Percentiles rank a stretch among this genome's conserved stretches.
These are phyloP conservation scores for Cicer chorassanicum DNA, from an alignment of 306 rosid genomes.

Conservation along the genomic window DNA sequence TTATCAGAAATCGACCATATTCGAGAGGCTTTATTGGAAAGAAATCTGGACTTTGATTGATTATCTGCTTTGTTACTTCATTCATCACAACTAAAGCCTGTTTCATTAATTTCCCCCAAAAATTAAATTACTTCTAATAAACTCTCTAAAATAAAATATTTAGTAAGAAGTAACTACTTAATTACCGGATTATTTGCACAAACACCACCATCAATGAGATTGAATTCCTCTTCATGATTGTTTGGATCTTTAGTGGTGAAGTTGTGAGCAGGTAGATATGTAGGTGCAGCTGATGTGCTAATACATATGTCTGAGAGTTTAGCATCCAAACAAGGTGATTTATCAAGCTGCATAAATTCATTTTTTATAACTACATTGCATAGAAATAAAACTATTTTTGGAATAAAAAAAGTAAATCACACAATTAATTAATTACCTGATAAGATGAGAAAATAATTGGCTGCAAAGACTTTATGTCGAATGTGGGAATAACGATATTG, in stretches of 20 bases:
- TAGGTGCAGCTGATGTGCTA: constrained; percentile 67
- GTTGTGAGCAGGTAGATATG: constrained; percentile 61
- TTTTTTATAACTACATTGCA: no score
- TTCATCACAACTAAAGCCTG: constrained; percentile 51
- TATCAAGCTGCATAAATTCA: constrained; percentile 48
- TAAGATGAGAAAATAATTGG: constrained; percentile 67
- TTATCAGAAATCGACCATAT: constrained; percentile 42
- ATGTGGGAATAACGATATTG: constrained; percentile 67
- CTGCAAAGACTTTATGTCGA: constrained; percentile 65
- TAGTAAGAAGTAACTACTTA: no score
- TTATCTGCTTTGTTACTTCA: constrained; percentile 48
- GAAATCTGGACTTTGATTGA: constrained; percentile 43
- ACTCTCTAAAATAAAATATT: no score
- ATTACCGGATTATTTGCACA: constrained; percentile 69
- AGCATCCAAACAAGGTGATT: constrained; percentile 45
- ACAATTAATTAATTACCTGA: constrained; percentile 32
- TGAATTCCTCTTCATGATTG: constrained; percentile 42
- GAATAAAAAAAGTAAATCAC: background rate
- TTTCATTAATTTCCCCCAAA: background rate
- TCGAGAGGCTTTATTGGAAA: constrained; percentile 50
- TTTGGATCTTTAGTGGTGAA: constrained; percentile 45
- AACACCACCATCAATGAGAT: constrained; percentile 75
- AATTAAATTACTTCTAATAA: background rate
- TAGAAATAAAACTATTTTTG: background rate
- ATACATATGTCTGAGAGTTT: constrained; percentile 63